Evolutionary conservation across 768 basidiomycete species (phyloP).

Genomic region (Tylopilus felleus): DNA sequence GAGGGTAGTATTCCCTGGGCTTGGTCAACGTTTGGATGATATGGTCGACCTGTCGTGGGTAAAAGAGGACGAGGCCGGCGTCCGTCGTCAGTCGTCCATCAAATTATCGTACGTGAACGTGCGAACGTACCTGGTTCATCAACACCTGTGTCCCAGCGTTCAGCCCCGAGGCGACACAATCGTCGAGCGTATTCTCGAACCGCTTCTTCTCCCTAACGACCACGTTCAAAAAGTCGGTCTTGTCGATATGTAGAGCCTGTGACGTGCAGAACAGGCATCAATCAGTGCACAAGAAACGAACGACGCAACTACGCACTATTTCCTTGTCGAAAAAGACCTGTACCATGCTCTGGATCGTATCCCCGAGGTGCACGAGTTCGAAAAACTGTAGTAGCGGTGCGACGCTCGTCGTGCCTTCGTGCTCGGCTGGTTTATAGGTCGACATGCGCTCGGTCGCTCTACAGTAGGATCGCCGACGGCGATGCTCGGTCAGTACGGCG

Average conservation of each 20-base stretch:
- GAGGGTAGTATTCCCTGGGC: slow-evolving; percentile 87
- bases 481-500: not conserved
- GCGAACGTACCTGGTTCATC: slow-evolving; percentile 75
- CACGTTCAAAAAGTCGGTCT: slow-evolving; percentile 87
- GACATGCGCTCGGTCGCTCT: slow-evolving; percentile 91
- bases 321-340: slow-evolving; percentile 99
- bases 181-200: slow-evolving; percentile 90
- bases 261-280: not conserved
- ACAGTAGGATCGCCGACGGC: not conserved
- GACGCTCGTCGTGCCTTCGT: slow-evolving; percentile 75
- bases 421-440: slow-evolving; percentile 85
- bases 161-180: slow-evolving; percentile 88
- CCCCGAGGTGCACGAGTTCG: slow-evolving; percentile 93
- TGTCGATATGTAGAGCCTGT: slow-evolving; percentile 84
- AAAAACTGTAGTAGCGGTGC: slow-evolving; percentile 96
- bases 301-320: slow-evolving; percentile 47
- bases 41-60: slow-evolving; percentile 75
- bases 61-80: not conserved
- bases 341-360: slow-evolving; percentile 96
- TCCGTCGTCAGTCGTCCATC: not conserved
- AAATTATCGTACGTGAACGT: not conserved
- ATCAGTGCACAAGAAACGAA: not conserved
- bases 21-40: slow-evolving; percentile 80
- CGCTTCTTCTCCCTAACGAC: slow-evolving; percentile 96
- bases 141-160: slow-evolving; percentile 95